phyloP scores from a whole-genome alignment of 2,329 filamentous ascomycete species.

The Exophiala mesophila region DNA sequence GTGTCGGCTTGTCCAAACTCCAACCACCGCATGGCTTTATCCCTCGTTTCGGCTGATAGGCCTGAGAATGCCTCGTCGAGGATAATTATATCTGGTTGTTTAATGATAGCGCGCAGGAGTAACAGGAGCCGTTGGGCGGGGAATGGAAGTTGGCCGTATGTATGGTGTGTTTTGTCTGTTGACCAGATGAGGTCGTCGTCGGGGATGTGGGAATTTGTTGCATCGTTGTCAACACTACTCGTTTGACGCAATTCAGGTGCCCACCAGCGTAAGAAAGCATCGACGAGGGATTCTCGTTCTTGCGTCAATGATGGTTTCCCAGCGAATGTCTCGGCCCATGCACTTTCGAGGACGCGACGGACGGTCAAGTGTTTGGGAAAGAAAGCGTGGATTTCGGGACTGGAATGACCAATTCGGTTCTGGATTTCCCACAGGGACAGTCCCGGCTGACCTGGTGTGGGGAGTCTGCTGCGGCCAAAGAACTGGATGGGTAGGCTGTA shows the following conservation, averaged over 20 bases:
- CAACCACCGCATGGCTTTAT: slow-evolving; percentile 81
- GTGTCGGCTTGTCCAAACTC: slow-evolving; percentile 46
- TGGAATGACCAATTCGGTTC: slow-evolving; percentile 82
- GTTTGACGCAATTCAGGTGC: slow-evolving; percentile 67
- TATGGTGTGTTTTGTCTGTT: slow-evolving; percentile 30
- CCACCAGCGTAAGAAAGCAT: slow-evolving; percentile 71
- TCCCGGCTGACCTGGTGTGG: slow-evolving; percentile 64
- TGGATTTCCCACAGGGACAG: slow-evolving; percentile 93
- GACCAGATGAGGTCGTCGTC: slow-evolving; percentile 22
- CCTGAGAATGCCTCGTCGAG: slow-evolving; percentile 85
- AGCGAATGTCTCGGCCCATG: slow-evolving; percentile 85
- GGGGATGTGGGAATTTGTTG: not conserved
- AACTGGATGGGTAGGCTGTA: slow-evolving; percentile 84
- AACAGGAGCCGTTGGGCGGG: slow-evolving; percentile 78
- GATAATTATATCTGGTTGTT: slow-evolving; percentile 74
- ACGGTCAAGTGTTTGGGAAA: slow-evolving; percentile 76
- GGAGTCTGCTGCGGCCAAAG: slow-evolving; percentile 77
- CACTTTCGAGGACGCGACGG: slow-evolving; percentile 71
- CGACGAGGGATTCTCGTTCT: slow-evolving; percentile 56
- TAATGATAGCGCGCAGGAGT: slow-evolving; percentile 76
- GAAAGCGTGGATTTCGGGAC: slow-evolving; percentile 87
- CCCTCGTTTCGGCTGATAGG: slow-evolving; percentile 74
- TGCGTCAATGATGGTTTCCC: slow-evolving; percentile 61
- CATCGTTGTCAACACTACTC: slow-evolving; percentile 11
- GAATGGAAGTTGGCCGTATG: slow-evolving; percentile 71